Base-by-base conservation (phyloP, 2,329 filamentous ascomycete genomes). In the Xylaria sp. region DNA sequence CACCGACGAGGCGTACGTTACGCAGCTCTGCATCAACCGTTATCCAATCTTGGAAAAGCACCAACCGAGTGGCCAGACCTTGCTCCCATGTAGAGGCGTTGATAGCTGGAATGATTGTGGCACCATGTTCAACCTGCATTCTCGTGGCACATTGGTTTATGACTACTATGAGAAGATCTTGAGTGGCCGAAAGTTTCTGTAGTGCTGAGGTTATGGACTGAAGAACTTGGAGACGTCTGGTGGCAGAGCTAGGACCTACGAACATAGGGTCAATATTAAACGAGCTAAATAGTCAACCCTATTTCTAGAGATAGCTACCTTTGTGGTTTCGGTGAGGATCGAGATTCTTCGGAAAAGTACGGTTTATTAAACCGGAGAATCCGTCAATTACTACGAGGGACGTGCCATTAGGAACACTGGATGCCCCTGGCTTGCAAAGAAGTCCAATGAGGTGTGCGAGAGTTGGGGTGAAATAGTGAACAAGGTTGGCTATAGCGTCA, bases 91-190 rank as follows among this genome's bases (percentile, higher is more conserved):
- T 87, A 22, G 84, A 84, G 15, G 91, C 89, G 63, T 90, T 90
- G 69, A 97, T 84, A 45, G 92, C 89, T 17, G 94, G 91, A 60
- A 90, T 86, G 55, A 98, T 82, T 11, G 90, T 86, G 15, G 94
- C 91, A 71, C 84, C 86, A 70, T 81, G 84, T 69, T 86, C 89
- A 3, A 84, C 83, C 68, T 91, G 89, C 80, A 96, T 90, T 71
- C 90, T 91, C n/a, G 93, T 96, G 47, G 90, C 91, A 66, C 91
- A 93, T 76, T 96, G 94, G 42, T 90, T 93, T 55, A 94, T 84
- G 22, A 96, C 77, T 2, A 97, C 82, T 47, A 97, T 83, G 27
- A 93, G 91, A 59, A 94, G 84, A 73, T 92, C 86, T 69, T 88
- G 86, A 33, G 90, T 86, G 11, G 90, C 89, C 4, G 94, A 93